phyloP scores from a whole-genome alignment of 2,329 filamentous ascomycete genomes.

The Graphiopsis chlorocephala region DNA sequence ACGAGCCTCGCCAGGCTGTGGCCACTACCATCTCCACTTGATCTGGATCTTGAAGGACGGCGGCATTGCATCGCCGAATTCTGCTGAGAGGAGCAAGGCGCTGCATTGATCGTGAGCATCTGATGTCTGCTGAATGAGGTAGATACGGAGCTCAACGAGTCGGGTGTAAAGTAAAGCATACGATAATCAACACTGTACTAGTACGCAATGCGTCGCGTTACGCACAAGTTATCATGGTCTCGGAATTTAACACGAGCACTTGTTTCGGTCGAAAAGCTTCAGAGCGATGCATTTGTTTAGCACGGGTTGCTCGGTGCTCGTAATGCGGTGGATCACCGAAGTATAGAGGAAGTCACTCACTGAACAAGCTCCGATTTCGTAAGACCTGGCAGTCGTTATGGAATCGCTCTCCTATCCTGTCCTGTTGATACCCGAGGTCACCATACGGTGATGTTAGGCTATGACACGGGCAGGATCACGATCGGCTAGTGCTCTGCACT shows the following conservation, averaged over 20 bases:
- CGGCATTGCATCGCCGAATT: not conserved
- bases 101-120: not conserved
- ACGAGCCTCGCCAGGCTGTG: not conserved
- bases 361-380: no score
- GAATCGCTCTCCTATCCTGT: no score
- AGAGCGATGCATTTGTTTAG: not conserved
- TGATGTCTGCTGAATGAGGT: not conserved
- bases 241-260: not conserved
- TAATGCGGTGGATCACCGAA: not conserved
- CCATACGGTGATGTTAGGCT: no score
- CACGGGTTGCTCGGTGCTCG: not conserved
- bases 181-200: not conserved
- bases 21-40: not conserved
- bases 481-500: no score
- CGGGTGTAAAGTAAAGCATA: not conserved
- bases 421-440: no score
- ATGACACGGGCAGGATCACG: no score
- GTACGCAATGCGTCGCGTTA: not conserved
- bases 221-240: not conserved
- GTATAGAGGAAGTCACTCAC: not conserved
- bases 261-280: not conserved
- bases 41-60: not conserved
- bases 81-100: not conserved
- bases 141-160: not conserved
- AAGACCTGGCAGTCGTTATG: no score